phyloP scores from a whole-genome alignment of 148 eudicot genomes.

The Drosera capensis region DNA sequence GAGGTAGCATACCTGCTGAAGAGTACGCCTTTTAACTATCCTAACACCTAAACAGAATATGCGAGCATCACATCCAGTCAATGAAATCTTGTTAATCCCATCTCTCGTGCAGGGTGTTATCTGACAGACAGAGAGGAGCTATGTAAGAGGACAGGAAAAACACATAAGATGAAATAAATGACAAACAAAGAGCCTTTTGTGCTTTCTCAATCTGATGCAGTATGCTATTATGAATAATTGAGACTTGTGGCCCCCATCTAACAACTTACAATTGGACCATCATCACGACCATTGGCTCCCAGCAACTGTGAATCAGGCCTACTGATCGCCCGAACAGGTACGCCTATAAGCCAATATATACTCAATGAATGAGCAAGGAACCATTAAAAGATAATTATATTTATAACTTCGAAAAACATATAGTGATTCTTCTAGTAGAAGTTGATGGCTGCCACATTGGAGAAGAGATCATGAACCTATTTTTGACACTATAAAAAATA shows the following conservation, averaged over 20 bases:
- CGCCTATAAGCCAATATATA: conserved; percentile 31
- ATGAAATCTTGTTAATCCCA: conserved; percentile 54
- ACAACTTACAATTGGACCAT: conserved; percentile 55
- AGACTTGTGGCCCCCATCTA: background rate
- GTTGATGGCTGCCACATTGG: no score
- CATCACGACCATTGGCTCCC: conserved; percentile 74
- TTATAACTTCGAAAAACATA: no score
- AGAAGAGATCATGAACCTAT: no score
- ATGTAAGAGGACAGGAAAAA: conserved; percentile 2
- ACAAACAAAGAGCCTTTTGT: background rate
- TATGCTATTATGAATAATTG: background rate
- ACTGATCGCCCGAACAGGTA: conserved; percentile 41
- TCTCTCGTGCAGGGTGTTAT: conserved; percentile 43
- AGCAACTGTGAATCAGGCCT: conserved; percentile 58
- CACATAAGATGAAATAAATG: background rate
- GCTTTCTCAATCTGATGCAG: background rate
- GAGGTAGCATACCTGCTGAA: conserved; percentile 34
- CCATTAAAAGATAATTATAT: no score
- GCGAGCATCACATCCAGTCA: conserved; percentile 62
- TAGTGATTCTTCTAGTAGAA: no score
- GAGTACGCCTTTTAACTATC: conserved; percentile 41
- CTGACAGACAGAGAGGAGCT: conserved; percentile 31
- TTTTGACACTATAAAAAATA: no score
- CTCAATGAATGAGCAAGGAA: background rate
- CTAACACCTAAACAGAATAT: conserved; percentile 59